phyloP scores from a whole-genome alignment of 495 filamentous ascomycete species.

The Talaromyces adpressus region DNA sequence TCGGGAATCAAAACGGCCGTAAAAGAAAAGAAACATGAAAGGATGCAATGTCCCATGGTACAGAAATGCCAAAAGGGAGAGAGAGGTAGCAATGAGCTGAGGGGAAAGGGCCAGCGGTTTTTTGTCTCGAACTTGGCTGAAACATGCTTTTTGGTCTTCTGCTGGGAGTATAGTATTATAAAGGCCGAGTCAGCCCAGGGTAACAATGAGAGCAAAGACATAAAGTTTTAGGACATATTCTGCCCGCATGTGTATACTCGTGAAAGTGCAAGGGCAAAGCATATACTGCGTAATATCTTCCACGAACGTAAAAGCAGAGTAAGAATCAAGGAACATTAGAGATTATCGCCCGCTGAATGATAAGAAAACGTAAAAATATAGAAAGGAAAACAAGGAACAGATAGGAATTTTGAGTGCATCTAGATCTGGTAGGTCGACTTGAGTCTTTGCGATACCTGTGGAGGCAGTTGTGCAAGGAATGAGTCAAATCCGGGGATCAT shows the following conservation, averaged over 20 bases:
- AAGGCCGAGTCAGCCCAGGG: background rate
- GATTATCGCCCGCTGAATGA: constrained; percentile 8
- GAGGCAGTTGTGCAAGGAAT: constrained; percentile 64
- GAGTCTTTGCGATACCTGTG: constrained; percentile 52
- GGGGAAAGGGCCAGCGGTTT: background rate
- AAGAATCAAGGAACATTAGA: background rate
- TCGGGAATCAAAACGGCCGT: constrained; percentile 2
- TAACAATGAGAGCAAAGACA: background rate
- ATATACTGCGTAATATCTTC: constrained; percentile 3
- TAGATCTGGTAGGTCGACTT: constrained; percentile 40
- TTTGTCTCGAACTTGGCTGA: background rate
- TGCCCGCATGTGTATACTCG: background rate
- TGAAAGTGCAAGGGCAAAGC: background rate
- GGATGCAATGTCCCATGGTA: constrained; percentile 1
- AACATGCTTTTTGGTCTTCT: background rate
- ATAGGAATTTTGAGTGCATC: background rate
- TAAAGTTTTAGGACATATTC: background rate
- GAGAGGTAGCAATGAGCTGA: background rate
- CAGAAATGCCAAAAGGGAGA: constrained; percentile 1
- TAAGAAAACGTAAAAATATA: background rate
- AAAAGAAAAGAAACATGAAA: background rate
- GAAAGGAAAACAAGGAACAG: background rate
- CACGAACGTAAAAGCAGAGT: background rate
- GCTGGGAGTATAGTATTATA: background rate
- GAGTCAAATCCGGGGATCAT: constrained; percentile 80